These are phyloP conservation scores for Striga asiatica DNA, from an alignment of 257 asterid genomes.

Conservation along the genomic window DNA sequence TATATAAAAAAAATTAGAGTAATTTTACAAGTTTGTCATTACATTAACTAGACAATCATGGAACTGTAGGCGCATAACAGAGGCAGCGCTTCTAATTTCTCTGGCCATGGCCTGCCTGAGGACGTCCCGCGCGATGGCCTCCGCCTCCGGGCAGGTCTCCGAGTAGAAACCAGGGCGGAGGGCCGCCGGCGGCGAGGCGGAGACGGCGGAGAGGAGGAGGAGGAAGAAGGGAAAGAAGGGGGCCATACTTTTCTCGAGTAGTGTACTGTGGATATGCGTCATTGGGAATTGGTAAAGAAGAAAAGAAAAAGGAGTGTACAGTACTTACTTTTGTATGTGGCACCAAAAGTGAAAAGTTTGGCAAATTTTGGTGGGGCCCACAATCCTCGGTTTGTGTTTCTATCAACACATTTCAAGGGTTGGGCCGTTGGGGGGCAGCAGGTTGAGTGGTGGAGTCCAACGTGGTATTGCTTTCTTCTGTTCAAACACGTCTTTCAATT, in stretches of 20 bases:
- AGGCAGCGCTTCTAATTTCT: slow-evolving; percentile 64
- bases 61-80: slow-evolving; percentile 91
- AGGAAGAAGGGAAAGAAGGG: slow-evolving; percentile 22
- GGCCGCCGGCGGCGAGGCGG: slow-evolving; percentile 21
- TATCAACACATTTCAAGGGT: too few species aligned
- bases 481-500: too few species aligned
- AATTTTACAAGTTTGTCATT: slow-evolving; percentile 1
- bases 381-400: neutral
- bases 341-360: neutral
- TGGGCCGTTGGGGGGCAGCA: too few species aligned
- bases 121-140: slow-evolving; percentile 42
- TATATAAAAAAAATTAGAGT: neutral
- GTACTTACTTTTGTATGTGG: neutral
- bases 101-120: slow-evolving; percentile 45
- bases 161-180: slow-evolving; percentile 53
- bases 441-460: too few species aligned
- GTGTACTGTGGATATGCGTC: neutral
- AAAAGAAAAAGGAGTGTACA: neutral
- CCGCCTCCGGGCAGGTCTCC: slow-evolving; percentile 62
- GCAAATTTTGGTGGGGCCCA: neutral
- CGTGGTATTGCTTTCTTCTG: too few species aligned
- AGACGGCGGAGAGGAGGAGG: slow-evolving; percentile 7
- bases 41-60: slow-evolving; percentile 95
- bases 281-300: neutral
- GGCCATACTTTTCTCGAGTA: neutral